Percentiles rank a stretch among this genome's conserved stretches.
Evolutionary conservation across 2,329 filamentous ascomycete species (phyloP).

Genomic region (Fusarium sp.): DNA sequence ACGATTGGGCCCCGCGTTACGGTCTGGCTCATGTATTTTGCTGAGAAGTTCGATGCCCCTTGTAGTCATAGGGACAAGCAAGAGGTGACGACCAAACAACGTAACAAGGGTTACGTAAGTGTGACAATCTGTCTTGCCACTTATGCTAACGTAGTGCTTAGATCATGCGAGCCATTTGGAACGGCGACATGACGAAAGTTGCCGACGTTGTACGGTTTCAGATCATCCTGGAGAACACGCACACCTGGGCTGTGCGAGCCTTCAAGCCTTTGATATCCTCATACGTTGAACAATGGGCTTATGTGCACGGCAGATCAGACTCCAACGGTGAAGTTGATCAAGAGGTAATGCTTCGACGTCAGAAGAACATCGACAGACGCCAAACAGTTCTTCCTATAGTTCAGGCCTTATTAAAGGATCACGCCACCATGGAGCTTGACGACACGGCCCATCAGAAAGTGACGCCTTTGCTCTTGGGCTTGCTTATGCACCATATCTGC

Average conservation of each 20-base stretch:
- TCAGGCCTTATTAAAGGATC: slow-evolving; percentile 8
- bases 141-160: not conserved
- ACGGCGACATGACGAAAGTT: slow-evolving; percentile 20
- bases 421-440: not conserved
- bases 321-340: not conserved
- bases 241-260: slow-evolving; percentile 36
- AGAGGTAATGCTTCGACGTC: not conserved
- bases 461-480: slow-evolving; percentile 17
- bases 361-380: not conserved
- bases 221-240: slow-evolving; percentile 36
- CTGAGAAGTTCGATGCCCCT: slow-evolving; percentile 13
- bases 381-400: not conserved
- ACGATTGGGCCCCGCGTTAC: slow-evolving; percentile 24
- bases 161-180: slow-evolving; percentile 36
- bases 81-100: not conserved
- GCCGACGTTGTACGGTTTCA: slow-evolving; percentile 21
- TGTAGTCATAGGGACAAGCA: not conserved
- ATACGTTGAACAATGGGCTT: slow-evolving; percentile 33
- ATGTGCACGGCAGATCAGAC: not conserved
- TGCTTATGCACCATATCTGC: slow-evolving; percentile 17
- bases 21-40: slow-evolving; percentile 33
- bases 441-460: not conserved
- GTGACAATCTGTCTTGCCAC: not conserved
- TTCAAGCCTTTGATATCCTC: slow-evolving; percentile 30
- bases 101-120: slow-evolving; percentile 19